A percentile compares a stretch with the other conserved stretches of the same genome.
Conservation (phyloP, 2,329 filamentous ascomycete genomes). For the Fonsecaea pedrosoi region DNA sequence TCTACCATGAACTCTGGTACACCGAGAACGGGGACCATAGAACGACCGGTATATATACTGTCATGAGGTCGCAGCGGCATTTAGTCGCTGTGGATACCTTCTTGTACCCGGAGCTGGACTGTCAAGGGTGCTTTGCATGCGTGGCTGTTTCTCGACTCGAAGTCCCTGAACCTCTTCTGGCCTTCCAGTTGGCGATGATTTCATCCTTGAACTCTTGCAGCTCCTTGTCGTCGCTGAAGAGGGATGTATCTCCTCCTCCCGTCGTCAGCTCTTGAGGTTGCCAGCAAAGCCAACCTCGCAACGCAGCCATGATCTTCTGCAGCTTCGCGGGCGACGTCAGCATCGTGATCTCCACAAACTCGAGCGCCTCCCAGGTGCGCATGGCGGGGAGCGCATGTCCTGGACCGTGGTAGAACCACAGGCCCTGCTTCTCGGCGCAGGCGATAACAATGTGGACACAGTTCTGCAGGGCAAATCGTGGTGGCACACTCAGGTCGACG, state of each 20-base stretch:
- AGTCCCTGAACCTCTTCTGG: too few relatives aligned
- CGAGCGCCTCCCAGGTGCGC: conserved; percentile 8
- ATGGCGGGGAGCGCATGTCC: neutral
- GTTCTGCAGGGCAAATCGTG: conserved; percentile 4
- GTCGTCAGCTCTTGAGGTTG: neutral
- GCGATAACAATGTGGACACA: conserved; percentile 1
- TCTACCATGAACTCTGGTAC: too few relatives aligned
- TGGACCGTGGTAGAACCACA: neutral
- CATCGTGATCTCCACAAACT: conserved; percentile 10
- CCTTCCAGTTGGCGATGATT: neutral
- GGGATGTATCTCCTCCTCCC: neutral
- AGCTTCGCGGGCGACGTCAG: neutral
- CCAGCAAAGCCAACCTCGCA: conserved; percentile 1
- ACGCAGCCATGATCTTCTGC: neutral
- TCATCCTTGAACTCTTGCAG: conserved; percentile 2
- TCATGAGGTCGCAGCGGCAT: too few relatives aligned
- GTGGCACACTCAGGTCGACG: conserved; percentile 1
- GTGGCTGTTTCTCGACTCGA: neutral
- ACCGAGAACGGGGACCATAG: too few relatives aligned
- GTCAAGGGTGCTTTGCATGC: neutral
- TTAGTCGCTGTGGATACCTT: too few relatives aligned
- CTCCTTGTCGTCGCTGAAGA: neutral
- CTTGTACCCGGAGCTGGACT: too few relatives aligned
- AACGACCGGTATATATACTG: too few relatives aligned
- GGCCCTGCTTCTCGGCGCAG: conserved; percentile 3